Base-by-base conservation (phyloP, 768 basidiomycete genomes). In the Pleurotus platypus region DNA sequence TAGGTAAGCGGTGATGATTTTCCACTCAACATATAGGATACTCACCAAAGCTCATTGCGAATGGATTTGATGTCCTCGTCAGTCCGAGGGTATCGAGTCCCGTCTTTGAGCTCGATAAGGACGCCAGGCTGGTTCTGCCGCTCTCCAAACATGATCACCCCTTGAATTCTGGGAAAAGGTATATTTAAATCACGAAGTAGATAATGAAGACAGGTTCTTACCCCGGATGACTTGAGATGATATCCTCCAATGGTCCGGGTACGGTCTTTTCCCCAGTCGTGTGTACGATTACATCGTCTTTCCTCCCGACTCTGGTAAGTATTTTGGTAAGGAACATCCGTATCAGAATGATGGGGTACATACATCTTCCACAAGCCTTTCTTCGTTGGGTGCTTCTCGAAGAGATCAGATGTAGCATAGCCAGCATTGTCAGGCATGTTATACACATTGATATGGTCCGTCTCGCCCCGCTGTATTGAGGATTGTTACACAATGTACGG, bases 61-160 rank as follows among this genome's bases (percentile, higher is more conserved):
- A 72, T 70, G 16, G 65, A 62, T 0, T 67, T 62, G 0, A 74
- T 45, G 18, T 65, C 61, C 3, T 51, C 48, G n/a, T 61, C 56
- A 30, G 68, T 60, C 13, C 46, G 46, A 3, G 50, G 20, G 62
- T 57, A 39, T 78, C 67, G 16, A 74, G 62, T 4, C 63, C 60
- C 22, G 67, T 57, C 3, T 54, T 46, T 53, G n/a, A 70, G 65
- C 43, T 76, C 74, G 16, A 76, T 66, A 0, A 74, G 62, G 43
- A 72, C 57, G 15, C 76, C 70, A 43, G 68, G 57, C 46, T 72
- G 61, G 67, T 72, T 59, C 24, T 69, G 73, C 5, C 69, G 72
- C 5, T 70, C 66, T n/a, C 79, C 78, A 58, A 82, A 82, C 62
- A 81, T 73, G 12, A 79, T 63, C 2, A 68, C 73, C n/a, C 70